Evolutionary conservation across 768 basidiomycete genomes (phyloP).

Genomic region (Tylopilus balloui): DNA sequence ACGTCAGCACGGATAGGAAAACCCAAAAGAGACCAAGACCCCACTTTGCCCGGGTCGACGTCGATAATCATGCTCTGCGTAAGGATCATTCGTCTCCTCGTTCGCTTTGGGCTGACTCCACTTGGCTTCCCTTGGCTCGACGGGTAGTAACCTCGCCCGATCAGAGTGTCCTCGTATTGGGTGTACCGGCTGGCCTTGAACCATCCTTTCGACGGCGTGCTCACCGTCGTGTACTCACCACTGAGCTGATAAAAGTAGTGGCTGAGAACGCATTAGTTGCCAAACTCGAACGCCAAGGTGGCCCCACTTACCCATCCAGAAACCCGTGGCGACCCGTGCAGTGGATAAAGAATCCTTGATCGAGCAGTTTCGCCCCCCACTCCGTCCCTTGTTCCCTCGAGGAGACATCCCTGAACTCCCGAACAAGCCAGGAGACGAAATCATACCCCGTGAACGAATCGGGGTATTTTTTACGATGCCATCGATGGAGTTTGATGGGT

Average conservation of each 20-base stretch:
- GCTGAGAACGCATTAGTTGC: constrained; percentile 35
- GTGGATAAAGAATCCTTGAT: constrained; percentile 85
- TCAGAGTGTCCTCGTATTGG: constrained; percentile 40
- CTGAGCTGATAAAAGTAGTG: constrained; percentile 87
- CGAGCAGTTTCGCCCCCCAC: constrained; percentile 70
- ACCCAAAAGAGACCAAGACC: constrained; percentile 2
- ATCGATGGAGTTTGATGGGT: constrained; percentile 77
- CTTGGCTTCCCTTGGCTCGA: constrained; percentile 34
- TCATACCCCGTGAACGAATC: constrained; percentile 88
- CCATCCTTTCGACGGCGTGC: constrained; percentile 64
- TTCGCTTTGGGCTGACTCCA: constrained; percentile 40
- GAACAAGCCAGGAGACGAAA: constrained; percentile 88
- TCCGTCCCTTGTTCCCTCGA: constrained; percentile 76
- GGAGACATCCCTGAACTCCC: constrained; percentile 85
- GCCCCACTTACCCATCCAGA: constrained; percentile 67
- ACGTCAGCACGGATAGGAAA: constrained; percentile 9
- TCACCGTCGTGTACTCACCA: constrained; percentile 67
- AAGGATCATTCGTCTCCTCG: constrained; percentile 62
- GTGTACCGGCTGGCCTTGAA: constrained; percentile 49
- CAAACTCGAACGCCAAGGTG: neutral
- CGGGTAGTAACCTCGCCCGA: constrained; percentile 34
- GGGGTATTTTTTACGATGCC: constrained; percentile 70
- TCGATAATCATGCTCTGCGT: constrained; percentile 93
- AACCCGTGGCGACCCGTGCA: constrained; percentile 75
- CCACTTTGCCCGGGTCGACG: constrained; percentile 70